Conservation (phyloP, 2,329 filamentous ascomycete species). For the Periconia digitata region DNA sequence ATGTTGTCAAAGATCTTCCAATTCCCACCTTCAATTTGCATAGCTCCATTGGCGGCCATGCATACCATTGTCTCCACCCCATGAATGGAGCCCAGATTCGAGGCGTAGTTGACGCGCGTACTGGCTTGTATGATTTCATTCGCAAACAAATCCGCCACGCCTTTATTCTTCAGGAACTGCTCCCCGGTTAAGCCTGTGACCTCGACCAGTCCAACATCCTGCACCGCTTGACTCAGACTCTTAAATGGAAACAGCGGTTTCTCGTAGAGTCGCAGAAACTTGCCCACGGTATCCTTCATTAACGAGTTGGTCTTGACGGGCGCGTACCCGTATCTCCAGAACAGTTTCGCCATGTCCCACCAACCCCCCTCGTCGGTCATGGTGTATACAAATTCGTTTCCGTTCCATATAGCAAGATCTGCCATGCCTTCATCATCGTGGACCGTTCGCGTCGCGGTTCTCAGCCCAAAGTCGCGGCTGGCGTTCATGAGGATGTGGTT, state of each 20-base stretch:
- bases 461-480: conserved; percentile 69
- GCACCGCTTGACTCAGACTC: conserved; percentile 69
- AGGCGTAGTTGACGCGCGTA: conserved; percentile 92
- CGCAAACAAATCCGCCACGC: conserved; percentile 67
- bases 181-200: conserved; percentile 72
- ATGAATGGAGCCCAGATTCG: conserved; percentile 83
- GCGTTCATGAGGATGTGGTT: conserved; percentile 83
- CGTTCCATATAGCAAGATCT: conserved; percentile 82
- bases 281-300: conserved; percentile 69
- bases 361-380: conserved; percentile 65
- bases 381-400: conserved; percentile 69
- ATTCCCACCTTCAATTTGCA: conserved; percentile 80
- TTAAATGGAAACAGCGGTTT: conserved; percentile 80
- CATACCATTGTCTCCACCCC: conserved; percentile 90
- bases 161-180: conserved; percentile 69
- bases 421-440: conserved; percentile 36
- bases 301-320: conserved; percentile 73
- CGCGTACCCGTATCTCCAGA: conserved; percentile 83
- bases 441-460: conserved; percentile 44
- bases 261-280: conserved; percentile 80
- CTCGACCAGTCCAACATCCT: conserved; percentile 66
- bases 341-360: conserved; percentile 77
- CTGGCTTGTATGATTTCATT: conserved; percentile 85
- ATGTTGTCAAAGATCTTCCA: conserved; percentile 92
- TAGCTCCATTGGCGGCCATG: conserved; percentile 83